Conservation (phyloP, 805 yeast genomes). For the Wickerhamiella parazyma region DNA sequence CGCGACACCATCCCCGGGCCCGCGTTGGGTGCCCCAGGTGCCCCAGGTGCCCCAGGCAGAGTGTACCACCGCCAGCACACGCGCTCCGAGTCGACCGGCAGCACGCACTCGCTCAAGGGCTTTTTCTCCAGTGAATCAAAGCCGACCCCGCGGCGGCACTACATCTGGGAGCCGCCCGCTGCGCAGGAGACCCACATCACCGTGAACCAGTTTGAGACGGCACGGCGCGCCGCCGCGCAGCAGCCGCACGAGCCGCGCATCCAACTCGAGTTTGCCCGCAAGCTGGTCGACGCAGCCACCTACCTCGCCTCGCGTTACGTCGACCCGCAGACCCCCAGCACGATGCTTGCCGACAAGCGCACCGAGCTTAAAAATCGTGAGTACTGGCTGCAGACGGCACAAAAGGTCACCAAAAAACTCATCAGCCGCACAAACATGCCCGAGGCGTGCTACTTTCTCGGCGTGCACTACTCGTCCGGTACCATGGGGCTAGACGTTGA, state of each 20-base stretch:
- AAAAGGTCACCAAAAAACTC: conserved; percentile 46
- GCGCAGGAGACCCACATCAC: conserved; percentile 13
- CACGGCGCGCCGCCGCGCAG: conserved; percentile 22
- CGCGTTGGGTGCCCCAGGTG: not conserved
- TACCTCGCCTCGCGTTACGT: conserved; percentile 25
- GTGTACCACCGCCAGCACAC: conserved; percentile 2
- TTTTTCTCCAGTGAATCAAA: conserved; percentile 1
- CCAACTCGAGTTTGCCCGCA: conserved; percentile 54
- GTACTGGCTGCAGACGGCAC: conserved; percentile 42
- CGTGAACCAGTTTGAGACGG: conserved; percentile 22
- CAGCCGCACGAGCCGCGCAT: conserved; percentile 31
- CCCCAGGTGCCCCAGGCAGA: not conserved
- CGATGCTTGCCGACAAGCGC: conserved; percentile 29
- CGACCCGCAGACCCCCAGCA: conserved; percentile 29
- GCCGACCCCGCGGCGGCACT: conserved; percentile 9
- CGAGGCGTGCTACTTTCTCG: conserved; percentile 46
- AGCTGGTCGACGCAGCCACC: conserved; percentile 36
- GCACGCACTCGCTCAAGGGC: not conserved
- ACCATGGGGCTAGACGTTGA: conserved; percentile 39
- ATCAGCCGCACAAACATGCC: conserved; percentile 33
- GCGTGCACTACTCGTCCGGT: conserved; percentile 43
- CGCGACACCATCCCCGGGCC: not conserved
- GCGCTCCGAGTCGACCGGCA: conserved; percentile 6
- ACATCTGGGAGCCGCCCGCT: conserved; percentile 4
- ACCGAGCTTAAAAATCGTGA: conserved; percentile 40